Evolutionary conservation across 2,329 filamentous ascomycete genomes (phyloP), one percentile per base, ranked within the genome.

Genomic region (Ambrosiella cleistominuta): DNA sequence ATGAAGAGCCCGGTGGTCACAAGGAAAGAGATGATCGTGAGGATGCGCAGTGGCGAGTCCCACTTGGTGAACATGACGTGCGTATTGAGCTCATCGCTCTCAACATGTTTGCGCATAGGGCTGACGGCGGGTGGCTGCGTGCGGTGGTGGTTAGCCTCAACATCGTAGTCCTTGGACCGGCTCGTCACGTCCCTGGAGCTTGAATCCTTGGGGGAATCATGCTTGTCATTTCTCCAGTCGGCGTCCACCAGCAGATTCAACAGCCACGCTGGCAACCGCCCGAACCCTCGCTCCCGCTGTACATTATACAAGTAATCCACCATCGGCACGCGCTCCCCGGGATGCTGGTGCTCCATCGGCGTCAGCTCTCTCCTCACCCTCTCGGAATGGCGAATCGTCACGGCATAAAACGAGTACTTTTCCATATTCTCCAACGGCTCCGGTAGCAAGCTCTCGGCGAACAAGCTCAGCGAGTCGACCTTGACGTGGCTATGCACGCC

Each of bases 401-500:
- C 68, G 65, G 81, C 78, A 13, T 70, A 66, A 59, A 75, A 78
- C 1, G 74, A 66, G 35, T 61, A 62, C 2, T 69, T 67, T 15
- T 76, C 63, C 5, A 74, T 68, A 50, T 79, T 76, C 17, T 80
- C 72, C 3, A 60, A 8, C 1, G 49, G 37, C 13, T 42, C 5
- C 2, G 15, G 7, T 6, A 60, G 49, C 35, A 60, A 38, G 27
- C 54, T 57, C 62, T 79, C 79, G 45, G 79, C 76, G 63, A 82
- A 82, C 70, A 80, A 81, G 57, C 79, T 79, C 4, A 82, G 73
- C 1, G 75, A 73, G 58, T 75, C 72, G 36, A 80, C 71, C 1
- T 72, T 69, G 2, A 74, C 75, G 53, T 79, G 80, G 61, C 74
- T 79, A 62, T 77, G 73, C 7, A 82, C 77, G n/a, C 79, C 79